Evolutionary conservation across 345 rosid genomes (phyloP), one percentile per base, ranked within the genome.

Genomic region (Tarenaya hassleriana): DNA sequence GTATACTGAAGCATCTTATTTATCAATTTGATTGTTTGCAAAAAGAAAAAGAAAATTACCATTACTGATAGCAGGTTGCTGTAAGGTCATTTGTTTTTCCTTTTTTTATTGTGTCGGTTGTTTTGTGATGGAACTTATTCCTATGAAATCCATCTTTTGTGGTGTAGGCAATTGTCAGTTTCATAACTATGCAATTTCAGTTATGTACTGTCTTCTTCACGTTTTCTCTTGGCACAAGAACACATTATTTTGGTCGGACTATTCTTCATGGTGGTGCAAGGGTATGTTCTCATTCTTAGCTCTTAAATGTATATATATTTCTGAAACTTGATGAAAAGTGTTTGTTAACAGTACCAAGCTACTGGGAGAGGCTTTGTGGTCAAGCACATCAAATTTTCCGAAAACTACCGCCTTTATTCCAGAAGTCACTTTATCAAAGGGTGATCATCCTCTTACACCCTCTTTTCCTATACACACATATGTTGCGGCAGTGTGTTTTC

Each of bases 301-400:
- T 39, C 13, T 54, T 15, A 20, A 24, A 42, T 51, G 19, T 27
- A 21, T 42, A 24, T 61, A 52, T 15, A 32, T 17, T 7, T 29
- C 4, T 34, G 55, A 48, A 55, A 66, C 46, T 19, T 57, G 49
- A 38, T 61, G 33, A 45, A 38, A 11, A 42, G 31, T 61, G 39
- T 66, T 52, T 63, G 34, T 59, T 64, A 19, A 65, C 81, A 91
- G 96, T 87, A 91, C 55, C 94, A 81, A 82, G 90, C 98, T 44
- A 91, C 98, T 6, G 98, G 98, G 43, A 79, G 96, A 59, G 98
- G 98, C 11, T 91, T 91, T 71, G 98, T 88, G 59, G 96, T 91
- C 48, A 83, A 81, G 47, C 98, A 91, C 67, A 88, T 88, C 48
- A 84, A 73, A 57, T 92, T 88, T 61, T 73, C 96, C 15, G 96